Base-by-base conservation (phyloP, 1,284 basidiomycete species). In the Fomitopsis pinicola region DNA sequence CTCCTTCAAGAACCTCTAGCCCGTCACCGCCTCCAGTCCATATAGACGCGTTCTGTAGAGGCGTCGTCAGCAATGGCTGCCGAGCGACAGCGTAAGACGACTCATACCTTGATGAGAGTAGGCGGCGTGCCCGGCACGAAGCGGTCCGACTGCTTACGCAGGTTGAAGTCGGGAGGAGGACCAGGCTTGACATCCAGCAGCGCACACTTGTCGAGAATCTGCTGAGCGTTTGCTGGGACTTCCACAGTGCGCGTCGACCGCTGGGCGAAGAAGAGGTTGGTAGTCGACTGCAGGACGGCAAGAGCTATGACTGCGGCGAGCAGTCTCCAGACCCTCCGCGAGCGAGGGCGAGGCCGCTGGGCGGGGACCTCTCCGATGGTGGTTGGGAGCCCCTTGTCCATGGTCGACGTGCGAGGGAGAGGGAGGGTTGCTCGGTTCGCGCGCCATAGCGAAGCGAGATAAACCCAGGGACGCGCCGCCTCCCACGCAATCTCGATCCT, bases 41-140 rank as follows among this genome's bases (percentile, higher is more conserved):
- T 28, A 89, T 74, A 4, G 81, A 87, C 6, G 81, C 87, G 64
- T 89, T 88, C 68, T 53, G 33, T 19, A n/a, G 12, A 22, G 17
- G 36, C 15, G 30, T 30, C 22, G 10, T 53, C 33, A 53, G 26
- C 30, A 12, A 38, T 12, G 33, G 7, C 17, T 30, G 15, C 17
- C 15, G 6, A 48, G 9, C 1, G 12, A 10, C n/a, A 17, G 12
- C 33, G 8, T 28, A 17, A 6, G 6, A 12, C 8, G 26, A 6
- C 8, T 28, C 26, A 15, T 30, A 53, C 52, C 52, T 76, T 77
- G 56, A 89, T 77, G 63, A 82, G 72, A 1, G 77, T 73, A n/a
- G 81, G 70, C 15, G 70, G 71, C 1, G 83, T 82, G 1, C 80
- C 82, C 2, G 69, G 64, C 10, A 78, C 81, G 65, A 76, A 86